Percentiles rank a stretch among this genome's conserved stretches.
These are phyloP conservation scores for Fusarium sp. DNA, from an alignment of 2,329 filamentous ascomycete species.

Conservation along the genomic window DNA sequence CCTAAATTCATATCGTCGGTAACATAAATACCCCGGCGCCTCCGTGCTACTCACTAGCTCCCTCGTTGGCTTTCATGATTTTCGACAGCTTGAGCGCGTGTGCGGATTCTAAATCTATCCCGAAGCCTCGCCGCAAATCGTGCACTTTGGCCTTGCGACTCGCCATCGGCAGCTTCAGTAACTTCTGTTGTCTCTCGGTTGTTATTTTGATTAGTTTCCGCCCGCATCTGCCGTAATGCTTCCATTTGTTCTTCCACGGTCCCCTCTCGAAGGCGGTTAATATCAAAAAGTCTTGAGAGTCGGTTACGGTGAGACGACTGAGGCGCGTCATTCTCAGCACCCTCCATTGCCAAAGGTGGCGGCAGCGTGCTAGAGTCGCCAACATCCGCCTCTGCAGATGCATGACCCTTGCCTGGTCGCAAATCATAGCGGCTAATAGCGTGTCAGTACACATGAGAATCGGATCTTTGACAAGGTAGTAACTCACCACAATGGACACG, in stretches of 20 bases:
- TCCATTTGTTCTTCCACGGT: conserved; percentile 70
- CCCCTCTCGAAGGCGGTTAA: conserved; percentile 66
- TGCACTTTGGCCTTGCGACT: conserved; percentile 53
- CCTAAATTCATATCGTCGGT: not conserved
- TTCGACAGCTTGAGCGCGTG: conserved; percentile 52
- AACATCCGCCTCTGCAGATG: conserved; percentile 30
- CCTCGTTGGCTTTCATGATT: conserved; percentile 20
- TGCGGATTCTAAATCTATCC: conserved; percentile 63
- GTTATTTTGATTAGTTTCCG: conserved; percentile 36
- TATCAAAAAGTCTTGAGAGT: conserved; percentile 63
- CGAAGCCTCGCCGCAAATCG: conserved; percentile 60
- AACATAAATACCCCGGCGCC: not conserved
- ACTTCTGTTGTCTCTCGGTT: conserved; percentile 22
- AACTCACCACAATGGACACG: conserved; percentile 74
- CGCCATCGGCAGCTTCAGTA: conserved; percentile 38
- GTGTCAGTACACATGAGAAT: conserved; percentile 29
- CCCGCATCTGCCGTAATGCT: conserved; percentile 59
- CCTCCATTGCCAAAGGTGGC: conserved; percentile 55
- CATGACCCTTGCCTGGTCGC: conserved; percentile 50
- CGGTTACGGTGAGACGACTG: conserved; percentile 54
- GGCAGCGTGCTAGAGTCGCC: conserved; percentile 44
- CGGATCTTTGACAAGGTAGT: not conserved
- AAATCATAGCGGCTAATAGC: conserved; percentile 63
- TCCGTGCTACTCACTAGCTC: not conserved
- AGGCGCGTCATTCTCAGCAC: conserved; percentile 46